phyloP scores from a whole-genome alignment of 202 grass and related monocot species.

The Zizania palustris region DNA sequence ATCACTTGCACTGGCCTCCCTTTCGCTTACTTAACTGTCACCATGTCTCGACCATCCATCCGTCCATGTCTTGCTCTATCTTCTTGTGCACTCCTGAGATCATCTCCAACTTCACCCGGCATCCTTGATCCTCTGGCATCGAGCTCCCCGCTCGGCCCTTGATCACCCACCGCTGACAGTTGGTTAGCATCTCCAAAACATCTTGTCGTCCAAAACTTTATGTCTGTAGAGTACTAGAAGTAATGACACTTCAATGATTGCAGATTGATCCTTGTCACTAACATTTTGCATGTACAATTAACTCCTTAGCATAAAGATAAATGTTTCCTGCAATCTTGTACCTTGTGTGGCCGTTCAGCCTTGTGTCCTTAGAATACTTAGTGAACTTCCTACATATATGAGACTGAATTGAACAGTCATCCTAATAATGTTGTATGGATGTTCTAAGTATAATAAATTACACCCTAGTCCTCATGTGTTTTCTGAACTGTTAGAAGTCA shows the following conservation, averaged over 20 bases:
- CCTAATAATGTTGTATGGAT: conserved; percentile 15
- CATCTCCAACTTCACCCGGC: too few relatives aligned
- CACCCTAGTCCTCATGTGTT: neutral
- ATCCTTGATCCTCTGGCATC: too few relatives aligned
- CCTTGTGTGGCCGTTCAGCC: neutral
- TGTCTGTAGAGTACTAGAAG: neutral
- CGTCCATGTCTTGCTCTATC: too few relatives aligned
- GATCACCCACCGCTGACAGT: too few relatives aligned
- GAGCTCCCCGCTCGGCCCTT: too few relatives aligned
- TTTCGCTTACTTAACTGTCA: too few relatives aligned
- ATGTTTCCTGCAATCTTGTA: neutral
- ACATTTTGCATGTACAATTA: conserved; percentile 8
- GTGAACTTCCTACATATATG: conserved; percentile 14
- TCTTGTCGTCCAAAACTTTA: neutral
- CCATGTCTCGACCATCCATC: too few relatives aligned
- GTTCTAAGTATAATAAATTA: neutral
- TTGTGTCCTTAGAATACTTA: neutral
- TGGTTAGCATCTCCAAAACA: too few relatives aligned
- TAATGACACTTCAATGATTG: neutral
- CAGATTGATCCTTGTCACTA: neutral
- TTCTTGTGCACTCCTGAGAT: too few relatives aligned
- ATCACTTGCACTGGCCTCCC: too few relatives aligned
- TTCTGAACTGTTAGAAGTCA: conserved; percentile 14
- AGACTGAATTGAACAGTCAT: neutral
- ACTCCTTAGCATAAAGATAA: neutral